These are phyloP conservation scores for Sphaceloma murrayae DNA, from an alignment of 2,329 filamentous ascomycete genomes.

Conservation along the genomic window DNA sequence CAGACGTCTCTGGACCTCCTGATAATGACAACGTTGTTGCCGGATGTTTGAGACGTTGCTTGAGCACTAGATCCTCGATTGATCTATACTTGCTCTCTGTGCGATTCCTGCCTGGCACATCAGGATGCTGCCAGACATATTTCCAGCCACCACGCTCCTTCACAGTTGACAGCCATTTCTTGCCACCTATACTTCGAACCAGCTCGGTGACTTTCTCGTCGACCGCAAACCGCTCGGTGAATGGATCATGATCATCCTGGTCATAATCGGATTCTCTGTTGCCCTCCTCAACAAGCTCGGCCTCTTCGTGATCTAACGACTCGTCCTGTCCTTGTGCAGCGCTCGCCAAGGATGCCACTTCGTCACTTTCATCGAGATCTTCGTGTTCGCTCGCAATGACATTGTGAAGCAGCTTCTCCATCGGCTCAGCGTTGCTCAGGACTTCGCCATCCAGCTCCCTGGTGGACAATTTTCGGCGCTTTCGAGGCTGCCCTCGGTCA, in stretches of 20 bases:
- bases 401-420: conserved; percentile 18
- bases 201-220: conserved; percentile 48
- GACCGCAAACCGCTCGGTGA: conserved; percentile 71
- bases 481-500: background rate
- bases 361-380: conserved; percentile 33
- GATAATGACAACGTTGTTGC: too few species aligned
- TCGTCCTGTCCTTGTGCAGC: too few species aligned
- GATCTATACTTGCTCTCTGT: conserved; percentile 17
- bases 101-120: background rate
- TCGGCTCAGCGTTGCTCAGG: background rate
- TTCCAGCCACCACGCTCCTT: conserved; percentile 13
- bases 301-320: too few species aligned
- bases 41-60: conserved; percentile 55
- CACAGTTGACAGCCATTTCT: conserved; percentile 38
- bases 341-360: conserved; percentile 27
- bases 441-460: conserved; percentile 15
- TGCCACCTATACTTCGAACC: conserved; percentile 38
- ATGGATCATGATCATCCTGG: conserved; percentile 51
- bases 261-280: too few species aligned
- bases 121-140: conserved; percentile 20
- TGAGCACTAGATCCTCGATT: conserved; percentile 48
- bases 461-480: conserved; percentile 9
- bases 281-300: too few species aligned
- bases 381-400: conserved; percentile 33
- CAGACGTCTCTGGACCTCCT: too few species aligned